Base-by-base conservation (phyloP, 495 filamentous ascomycete genomes). In the Penicillium crystallinum region DNA sequence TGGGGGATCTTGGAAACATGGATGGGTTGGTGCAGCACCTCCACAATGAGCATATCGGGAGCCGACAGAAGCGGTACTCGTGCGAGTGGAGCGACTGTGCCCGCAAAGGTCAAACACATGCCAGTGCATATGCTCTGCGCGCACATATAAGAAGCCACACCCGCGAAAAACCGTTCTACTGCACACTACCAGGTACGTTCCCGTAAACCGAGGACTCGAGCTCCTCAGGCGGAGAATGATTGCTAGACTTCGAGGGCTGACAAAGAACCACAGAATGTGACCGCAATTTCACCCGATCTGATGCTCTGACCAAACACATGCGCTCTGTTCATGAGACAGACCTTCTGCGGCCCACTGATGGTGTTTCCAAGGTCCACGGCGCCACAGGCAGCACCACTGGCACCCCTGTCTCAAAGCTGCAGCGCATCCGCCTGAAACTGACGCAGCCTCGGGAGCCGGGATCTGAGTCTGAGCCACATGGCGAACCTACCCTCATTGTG, bases 91-190 rank as follows among this genome's bases (percentile, higher is more conserved):
- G 77, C 21, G 91, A 92, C 51, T 98, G 93, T 65, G 76, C 72
- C 48, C 75, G 91, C 42, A 96, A 96, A 73, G 89, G 90, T 43
- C 81, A 89, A 71, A 82, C 88, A 14, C 93, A 98, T 72, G 91
- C 92, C 5, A 95, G 89, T 60, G 95, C 88, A 10, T 98, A 98
- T 72, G 93, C 93, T 12, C 73, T 98, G 54, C 87, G 90, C 63
- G 93, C 95, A 21, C 93, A 98, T 70, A 97, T 97, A 91, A 72
- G 93, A 65, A 96, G 90, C 63, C 93, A 98, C 71, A 98, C 93
- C 1, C 82, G 91, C 66, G 95, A 98, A 74, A 98, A 98, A 70
- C 93, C 93, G 0, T 98, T 97, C 61, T 97, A 95, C 68, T 98
- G 93, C 69, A 86, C 86, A 12, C 69, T 98, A 19, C 93, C 93